phyloP scores from a whole-genome alignment of 768 basidiomycete species.

The Suillus sp. region DNA sequence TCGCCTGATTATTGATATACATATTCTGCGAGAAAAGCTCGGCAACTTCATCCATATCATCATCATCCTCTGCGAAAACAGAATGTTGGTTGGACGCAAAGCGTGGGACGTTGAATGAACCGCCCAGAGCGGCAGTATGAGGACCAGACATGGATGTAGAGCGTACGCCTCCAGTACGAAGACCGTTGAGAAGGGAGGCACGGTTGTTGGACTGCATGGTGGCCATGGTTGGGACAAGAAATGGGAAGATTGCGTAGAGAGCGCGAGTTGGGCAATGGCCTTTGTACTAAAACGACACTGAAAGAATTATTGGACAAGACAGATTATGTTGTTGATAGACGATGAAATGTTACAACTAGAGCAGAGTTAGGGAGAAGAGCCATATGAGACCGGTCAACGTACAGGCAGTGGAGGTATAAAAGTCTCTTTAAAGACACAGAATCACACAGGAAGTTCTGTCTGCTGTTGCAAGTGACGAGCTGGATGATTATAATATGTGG shows the following conservation, averaged over 20 bases:
- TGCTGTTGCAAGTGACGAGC: slow-evolving; percentile 9
- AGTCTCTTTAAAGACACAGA: slow-evolving; percentile 16
- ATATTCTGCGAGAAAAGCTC: slow-evolving; percentile 57
- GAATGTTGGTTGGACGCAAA: slow-evolving; percentile 45
- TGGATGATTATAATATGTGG: slow-evolving; percentile 25
- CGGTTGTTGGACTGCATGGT: slow-evolving; percentile 55
- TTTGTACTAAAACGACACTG: slow-evolving; percentile 20
- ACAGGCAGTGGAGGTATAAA: slow-evolving; percentile 17
- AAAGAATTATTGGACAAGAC: slow-evolving; percentile 35
- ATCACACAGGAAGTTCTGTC: slow-evolving; percentile 14
- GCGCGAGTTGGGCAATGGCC: slow-evolving; percentile 7
- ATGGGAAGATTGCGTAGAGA: slow-evolving; percentile 20
- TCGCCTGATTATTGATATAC: slow-evolving; percentile 49
- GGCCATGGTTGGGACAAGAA: slow-evolving; percentile 38
- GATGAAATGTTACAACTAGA: slow-evolving; percentile 22
- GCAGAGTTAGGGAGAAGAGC: not conserved
- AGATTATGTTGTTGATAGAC: slow-evolving; percentile 25
- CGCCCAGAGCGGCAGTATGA: slow-evolving; percentile 66
- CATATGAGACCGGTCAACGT: not conserved
- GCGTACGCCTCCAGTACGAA: slow-evolving; percentile 89
- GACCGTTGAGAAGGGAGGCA: slow-evolving; percentile 84
- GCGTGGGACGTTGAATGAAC: slow-evolving; percentile 65
- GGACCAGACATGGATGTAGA: slow-evolving; percentile 62
- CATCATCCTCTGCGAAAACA: slow-evolving; percentile 47
- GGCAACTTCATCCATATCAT: slow-evolving; percentile 60